Percentiles rank a stretch among this genome's conserved stretches.
Evolutionary conservation across 1,139 yeast genomes (phyloP).

Genomic region (Pichia terricola): DNA sequence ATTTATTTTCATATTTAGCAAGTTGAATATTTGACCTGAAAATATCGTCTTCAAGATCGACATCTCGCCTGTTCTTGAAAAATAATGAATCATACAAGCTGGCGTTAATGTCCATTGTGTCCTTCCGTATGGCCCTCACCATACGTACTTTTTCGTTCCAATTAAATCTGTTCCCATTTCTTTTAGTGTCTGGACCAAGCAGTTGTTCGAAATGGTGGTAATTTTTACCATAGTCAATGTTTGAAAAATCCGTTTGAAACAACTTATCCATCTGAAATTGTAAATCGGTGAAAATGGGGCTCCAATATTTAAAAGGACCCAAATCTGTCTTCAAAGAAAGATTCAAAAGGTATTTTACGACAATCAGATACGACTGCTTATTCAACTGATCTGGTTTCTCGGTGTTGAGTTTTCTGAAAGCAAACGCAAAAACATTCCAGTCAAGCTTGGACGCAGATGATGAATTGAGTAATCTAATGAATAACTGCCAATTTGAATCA

Average conservation of each 20-base stretch:
- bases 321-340: not conserved
- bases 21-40: too few species aligned
- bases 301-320: slow-evolving; percentile 5
- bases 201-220: too few species aligned
- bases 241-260: slow-evolving; percentile 1
- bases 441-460: not conserved
- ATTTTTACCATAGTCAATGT: too few species aligned
- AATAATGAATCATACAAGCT: too few species aligned
- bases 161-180: not conserved
- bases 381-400: not conserved
- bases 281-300: slow-evolving; percentile 2
- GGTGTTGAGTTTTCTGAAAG: not conserved
- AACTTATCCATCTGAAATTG: slow-evolving; percentile 5
- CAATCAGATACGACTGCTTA: not conserved
- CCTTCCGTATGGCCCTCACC: slow-evolving; percentile 5
- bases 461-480: slow-evolving; percentile 4
- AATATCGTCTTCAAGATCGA: not conserved
- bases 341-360: slow-evolving; percentile 5
- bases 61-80: not conserved
- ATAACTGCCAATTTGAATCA: slow-evolving; percentile 9
- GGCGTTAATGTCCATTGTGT: not conserved
- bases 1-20: not conserved
- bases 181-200: not conserved
- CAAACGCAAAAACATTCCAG: not conserved
- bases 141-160: slow-evolving; percentile 1